A percentile compares a stretch with the other conserved stretches of the same genome.
These are phyloP conservation scores for Clitocybe nebularis DNA, from an alignment of 1,284 basidiomycete genomes.

Conservation along the genomic window DNA sequence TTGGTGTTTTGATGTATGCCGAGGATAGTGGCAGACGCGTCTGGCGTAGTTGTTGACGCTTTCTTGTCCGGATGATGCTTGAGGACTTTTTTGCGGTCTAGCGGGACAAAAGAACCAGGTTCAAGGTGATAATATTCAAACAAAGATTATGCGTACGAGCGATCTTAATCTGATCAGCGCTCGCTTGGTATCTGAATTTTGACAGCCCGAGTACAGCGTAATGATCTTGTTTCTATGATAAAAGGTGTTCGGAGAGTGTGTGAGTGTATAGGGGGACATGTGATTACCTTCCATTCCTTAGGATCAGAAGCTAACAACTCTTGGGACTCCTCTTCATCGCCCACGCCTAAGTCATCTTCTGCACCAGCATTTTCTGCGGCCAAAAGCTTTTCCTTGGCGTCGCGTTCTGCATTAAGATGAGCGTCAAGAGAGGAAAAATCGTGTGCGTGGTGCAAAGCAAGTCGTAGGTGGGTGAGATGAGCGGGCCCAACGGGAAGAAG, in stretches of 20 bases:
- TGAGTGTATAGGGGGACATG: background rate
- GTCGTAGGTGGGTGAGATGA: constrained; percentile 77
- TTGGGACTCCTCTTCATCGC: constrained; percentile 83
- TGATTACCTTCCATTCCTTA: constrained; percentile 92
- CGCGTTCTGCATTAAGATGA: constrained; percentile 40
- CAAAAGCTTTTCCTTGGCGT: constrained; percentile 39
- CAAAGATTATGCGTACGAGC: constrained; percentile 66
- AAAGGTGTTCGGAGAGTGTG: background rate
- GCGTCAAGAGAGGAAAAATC: constrained; percentile 80
- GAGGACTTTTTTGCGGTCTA: constrained; percentile 97
- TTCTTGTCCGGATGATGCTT: constrained; percentile 99
- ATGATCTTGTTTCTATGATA: constrained; percentile 90
- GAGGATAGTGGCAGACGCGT: constrained; percentile 46
- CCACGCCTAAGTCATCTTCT: constrained; percentile 89
- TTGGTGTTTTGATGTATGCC: constrained; percentile 52
- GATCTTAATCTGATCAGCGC: constrained; percentile 91
- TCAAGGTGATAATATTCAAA: constrained; percentile 5
- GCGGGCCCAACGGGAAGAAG: constrained; percentile 83
- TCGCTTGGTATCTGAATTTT: constrained; percentile 85
- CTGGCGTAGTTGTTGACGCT: constrained; percentile 61
- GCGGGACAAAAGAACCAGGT: background rate
- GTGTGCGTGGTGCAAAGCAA: constrained; percentile 71
- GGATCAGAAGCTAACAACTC: constrained; percentile 81
- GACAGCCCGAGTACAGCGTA: constrained; percentile 96
- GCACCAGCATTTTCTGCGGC: constrained; percentile 51